Evolutionary conservation across 2,329 filamentous ascomycete genomes (phyloP).

Genomic region (Aspergillus floridensis): DNA sequence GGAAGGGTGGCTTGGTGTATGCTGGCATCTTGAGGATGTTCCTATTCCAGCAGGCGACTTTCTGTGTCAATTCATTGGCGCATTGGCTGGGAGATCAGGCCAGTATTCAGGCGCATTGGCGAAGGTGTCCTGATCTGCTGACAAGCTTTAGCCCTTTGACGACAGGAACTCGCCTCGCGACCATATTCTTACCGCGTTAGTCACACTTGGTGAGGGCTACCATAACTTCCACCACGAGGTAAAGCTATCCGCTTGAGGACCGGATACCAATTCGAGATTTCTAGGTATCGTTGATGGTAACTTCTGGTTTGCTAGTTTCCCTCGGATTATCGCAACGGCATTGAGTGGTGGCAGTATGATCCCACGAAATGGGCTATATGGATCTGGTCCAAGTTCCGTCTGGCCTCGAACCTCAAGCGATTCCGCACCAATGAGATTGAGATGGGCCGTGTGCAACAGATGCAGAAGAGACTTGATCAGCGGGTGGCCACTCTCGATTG

Average conservation of each 20-base stretch:
- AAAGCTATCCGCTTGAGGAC: background rate
- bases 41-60: constrained; percentile 86
- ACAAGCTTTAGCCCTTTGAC: constrained; percentile 66
- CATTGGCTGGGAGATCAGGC: constrained; percentile 78
- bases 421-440: background rate
- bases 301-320: constrained; percentile 59
- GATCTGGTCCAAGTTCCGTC: constrained; percentile 72
- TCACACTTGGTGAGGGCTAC: constrained; percentile 83
- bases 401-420: background rate
- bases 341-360: constrained; percentile 85
- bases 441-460: background rate
- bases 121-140: background rate
- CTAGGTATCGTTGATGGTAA: background rate
- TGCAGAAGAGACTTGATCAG: background rate
- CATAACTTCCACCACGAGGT: constrained; percentile 84
- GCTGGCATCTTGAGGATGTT: constrained; percentile 80
- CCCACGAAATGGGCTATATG: constrained; percentile 86
- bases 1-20: constrained; percentile 76
- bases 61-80: constrained; percentile 86
- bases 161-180: constrained; percentile 87
- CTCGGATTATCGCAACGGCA: constrained; percentile 86
- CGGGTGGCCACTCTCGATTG: background rate
- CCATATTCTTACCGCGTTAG: constrained; percentile 77
- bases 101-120: background rate
- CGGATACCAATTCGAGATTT: too few species aligned